A percentile compares a stretch with the other conserved stretches of the same genome.
Evolutionary conservation across 306 rosid genomes (phyloP).

Genomic region (Astragalus glycyphyllos): DNA sequence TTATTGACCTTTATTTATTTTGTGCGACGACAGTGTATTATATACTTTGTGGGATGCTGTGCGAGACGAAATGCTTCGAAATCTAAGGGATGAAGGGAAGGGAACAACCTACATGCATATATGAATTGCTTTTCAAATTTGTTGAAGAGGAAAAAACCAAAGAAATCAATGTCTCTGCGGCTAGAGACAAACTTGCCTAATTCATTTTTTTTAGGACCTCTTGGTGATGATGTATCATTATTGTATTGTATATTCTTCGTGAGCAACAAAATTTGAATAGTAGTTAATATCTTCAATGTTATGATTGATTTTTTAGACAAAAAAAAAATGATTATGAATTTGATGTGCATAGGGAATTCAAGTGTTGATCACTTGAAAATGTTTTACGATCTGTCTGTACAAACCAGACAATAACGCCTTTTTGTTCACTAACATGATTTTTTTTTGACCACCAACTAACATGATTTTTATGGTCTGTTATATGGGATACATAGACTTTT

Average conservation of each 20-base stretch:
- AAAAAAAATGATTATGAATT: neutral
- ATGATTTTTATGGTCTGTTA: too few species aligned
- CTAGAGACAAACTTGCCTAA: neutral
- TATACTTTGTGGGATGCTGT: constrained; percentile 93
- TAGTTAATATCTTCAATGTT: constrained; percentile 29
- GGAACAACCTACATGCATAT: neutral
- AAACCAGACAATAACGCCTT: neutral
- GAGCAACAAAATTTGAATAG: constrained; percentile 6
- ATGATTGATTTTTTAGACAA: constrained; percentile 8
- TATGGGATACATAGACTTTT: too few species aligned
- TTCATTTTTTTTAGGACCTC: constrained; percentile 22
- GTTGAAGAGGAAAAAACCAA: constrained; percentile 11
- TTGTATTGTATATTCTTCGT: constrained; percentile 18
- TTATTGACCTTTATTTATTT: constrained; percentile 19
- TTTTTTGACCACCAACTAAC: too few species aligned
- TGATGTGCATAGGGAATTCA: constrained; percentile 38
- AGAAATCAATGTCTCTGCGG: constrained; percentile 25
- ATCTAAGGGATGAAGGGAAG: constrained; percentile 57
- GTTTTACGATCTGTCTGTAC: neutral
- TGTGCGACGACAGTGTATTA: constrained; percentile 60
- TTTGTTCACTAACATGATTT: too few species aligned
- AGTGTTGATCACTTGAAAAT: neutral
- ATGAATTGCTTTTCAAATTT: constrained; percentile 20
- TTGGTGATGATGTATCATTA: constrained; percentile 6
- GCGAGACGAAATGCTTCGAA: constrained; percentile 81